Conservation (phyloP, 1,284 basidiomycete species). For the Trametes hirsuta region DNA sequence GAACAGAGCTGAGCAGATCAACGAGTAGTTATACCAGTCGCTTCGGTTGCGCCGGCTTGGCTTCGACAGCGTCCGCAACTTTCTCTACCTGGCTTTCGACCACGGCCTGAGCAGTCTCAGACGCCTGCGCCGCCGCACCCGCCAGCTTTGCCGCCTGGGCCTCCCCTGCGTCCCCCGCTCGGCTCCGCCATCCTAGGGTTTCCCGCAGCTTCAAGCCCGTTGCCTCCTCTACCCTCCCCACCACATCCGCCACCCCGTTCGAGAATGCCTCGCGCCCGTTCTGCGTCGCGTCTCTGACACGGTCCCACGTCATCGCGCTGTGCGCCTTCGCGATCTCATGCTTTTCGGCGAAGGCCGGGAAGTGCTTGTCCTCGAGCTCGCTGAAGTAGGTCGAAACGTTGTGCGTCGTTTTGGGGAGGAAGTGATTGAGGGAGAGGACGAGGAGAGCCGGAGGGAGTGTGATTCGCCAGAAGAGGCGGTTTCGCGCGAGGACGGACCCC, state of each 20-base stretch:
- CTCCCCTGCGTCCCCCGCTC: conserved; percentile 5
- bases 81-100: conserved; percentile 15
- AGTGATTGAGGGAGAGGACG: conserved; percentile 69
- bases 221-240: conserved; percentile 64
- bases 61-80: conserved; percentile 8
- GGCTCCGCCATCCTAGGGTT: conserved; percentile 50
- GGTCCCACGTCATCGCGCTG: conserved; percentile 53
- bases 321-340: conserved; percentile 72
- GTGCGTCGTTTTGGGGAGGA: conserved; percentile 77
- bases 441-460: conserved; percentile 74
- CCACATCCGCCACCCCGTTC: conserved; percentile 49
- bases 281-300: conserved; percentile 33
- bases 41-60: conserved; percentile 7
- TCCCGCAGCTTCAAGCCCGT: conserved; percentile 77
- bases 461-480: conserved; percentile 71
- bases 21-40: neutral
- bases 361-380: conserved; percentile 71
- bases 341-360: conserved; percentile 68
- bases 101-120: conserved; percentile 25
- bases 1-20: neutral
- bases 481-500: conserved; percentile 83
- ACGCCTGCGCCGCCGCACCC: conserved; percentile 19
- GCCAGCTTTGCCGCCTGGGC: conserved; percentile 15
- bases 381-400: conserved; percentile 72
- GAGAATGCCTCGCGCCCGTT: conserved; percentile 43